phyloP scores from a whole-genome alignment of 768 basidiomycete species.

The Dioszegia crocea region DNA sequence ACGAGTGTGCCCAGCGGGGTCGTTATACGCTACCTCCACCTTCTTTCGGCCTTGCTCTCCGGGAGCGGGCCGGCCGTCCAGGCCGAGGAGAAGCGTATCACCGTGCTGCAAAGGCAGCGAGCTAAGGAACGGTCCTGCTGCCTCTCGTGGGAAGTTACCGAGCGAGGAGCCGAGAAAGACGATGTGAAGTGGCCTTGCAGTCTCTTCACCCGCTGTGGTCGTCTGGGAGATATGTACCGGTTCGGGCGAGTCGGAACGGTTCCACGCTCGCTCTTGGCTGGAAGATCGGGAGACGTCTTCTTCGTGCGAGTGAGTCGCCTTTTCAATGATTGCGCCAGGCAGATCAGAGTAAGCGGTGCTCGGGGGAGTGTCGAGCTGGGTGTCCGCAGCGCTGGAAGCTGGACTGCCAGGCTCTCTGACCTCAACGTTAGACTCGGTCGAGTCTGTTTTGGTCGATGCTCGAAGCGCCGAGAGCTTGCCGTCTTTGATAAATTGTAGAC shows the following conservation, averaged over 20 bases:
- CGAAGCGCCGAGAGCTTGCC: slow-evolving; percentile 56
- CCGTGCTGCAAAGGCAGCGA: slow-evolving; percentile 68
- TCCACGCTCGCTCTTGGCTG: no score
- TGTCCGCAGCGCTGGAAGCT: neutral
- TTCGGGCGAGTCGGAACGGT: neutral
- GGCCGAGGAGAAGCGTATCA: slow-evolving; percentile 83
- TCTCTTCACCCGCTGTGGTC: neutral
- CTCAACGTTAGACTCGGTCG: neutral
- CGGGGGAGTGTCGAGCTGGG: slow-evolving; percentile 7
- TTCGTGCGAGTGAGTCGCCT: no score
- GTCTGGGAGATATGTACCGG: neutral
- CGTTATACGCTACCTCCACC: slow-evolving; percentile 84
- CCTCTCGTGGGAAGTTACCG: slow-evolving; percentile 77
- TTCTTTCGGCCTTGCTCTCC: slow-evolving; percentile 57
- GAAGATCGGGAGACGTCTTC: no score
- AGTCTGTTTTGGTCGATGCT: neutral
- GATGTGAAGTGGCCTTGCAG: slow-evolving; percentile 62
- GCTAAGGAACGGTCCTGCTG: slow-evolving; percentile 67
- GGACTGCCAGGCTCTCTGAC: neutral
- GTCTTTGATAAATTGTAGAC: slow-evolving; percentile 69
- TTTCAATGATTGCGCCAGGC: neutral
- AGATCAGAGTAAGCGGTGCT: slow-evolving; percentile 4
- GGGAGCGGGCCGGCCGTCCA: slow-evolving; percentile 65
- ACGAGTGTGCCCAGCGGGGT: slow-evolving; percentile 65
- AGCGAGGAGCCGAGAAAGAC: slow-evolving; percentile 88